These are phyloP conservation scores for Scolecobasidium constrictum DNA, from an alignment of 2,329 filamentous ascomycete species.

Conservation along the genomic window DNA sequence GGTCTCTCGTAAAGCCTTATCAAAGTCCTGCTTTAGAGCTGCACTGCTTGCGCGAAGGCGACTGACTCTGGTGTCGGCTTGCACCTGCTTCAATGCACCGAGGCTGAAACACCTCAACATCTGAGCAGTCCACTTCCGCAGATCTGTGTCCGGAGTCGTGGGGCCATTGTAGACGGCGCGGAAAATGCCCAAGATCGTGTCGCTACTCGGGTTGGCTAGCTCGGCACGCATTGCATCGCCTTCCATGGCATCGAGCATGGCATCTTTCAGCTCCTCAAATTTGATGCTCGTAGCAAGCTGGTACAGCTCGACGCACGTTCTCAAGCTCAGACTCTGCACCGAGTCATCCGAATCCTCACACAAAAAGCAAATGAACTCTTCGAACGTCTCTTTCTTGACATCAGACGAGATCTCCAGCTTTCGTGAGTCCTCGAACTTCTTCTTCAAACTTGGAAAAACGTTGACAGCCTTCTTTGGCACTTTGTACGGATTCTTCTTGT, in stretches of 20 bases:
- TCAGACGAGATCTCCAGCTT: slow-evolving; percentile 1
- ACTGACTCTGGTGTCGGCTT: background rate
- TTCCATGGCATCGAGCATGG: background rate
- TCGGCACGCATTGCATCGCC: no score
- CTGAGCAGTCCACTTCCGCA: background rate
- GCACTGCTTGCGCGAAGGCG: background rate
- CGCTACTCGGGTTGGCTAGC: background rate
- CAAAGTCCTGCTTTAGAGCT: background rate
- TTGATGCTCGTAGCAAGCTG: background rate
- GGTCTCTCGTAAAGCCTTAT: background rate
- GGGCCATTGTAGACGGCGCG: background rate
- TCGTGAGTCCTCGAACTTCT: slow-evolving; percentile 5
- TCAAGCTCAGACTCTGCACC: background rate
- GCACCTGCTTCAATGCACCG: background rate
- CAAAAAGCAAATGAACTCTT: slow-evolving; percentile 4
- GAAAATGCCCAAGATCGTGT: background rate
- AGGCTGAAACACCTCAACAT: background rate
- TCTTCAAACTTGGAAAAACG: slow-evolving; percentile 2
- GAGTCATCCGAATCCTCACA: background rate
- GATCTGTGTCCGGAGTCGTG: background rate
- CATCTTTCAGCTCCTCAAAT: background rate
- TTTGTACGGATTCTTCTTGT: slow-evolving; percentile 6
- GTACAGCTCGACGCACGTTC: background rate
- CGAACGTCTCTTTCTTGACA: slow-evolving; percentile 3
- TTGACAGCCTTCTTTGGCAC: background rate